phyloP scores from a whole-genome alignment of 306 rosid genomes.

The Dryas octopetala region DNA sequence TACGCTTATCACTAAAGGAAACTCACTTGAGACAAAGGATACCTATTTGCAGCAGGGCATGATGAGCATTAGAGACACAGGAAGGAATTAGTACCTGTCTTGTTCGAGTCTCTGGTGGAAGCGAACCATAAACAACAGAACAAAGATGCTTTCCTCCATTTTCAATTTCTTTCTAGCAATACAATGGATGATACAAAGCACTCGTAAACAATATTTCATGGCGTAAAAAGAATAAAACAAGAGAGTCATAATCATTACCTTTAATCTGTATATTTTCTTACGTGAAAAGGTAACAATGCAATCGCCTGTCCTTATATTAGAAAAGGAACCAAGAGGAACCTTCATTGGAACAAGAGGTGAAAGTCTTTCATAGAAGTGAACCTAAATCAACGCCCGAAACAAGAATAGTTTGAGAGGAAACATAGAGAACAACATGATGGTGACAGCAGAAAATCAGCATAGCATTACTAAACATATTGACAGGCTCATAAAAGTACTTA shows the following conservation, averaged over 20 bases:
- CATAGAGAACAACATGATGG: constrained; percentile 21
- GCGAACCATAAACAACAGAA: constrained; percentile 94
- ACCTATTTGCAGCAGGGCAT: constrained; percentile 12
- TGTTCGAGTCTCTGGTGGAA: constrained; percentile 97
- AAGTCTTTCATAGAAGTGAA: constrained; percentile 73
- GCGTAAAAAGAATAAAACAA: constrained; percentile 3
- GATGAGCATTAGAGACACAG: constrained; percentile 17
- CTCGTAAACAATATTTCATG: neutral
- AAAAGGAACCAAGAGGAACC: constrained; percentile 74
- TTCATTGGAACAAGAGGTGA: constrained; percentile 77
- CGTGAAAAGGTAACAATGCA: constrained; percentile 93
- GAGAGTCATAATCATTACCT: constrained; percentile 47
- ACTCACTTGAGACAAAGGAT: constrained; percentile 14
- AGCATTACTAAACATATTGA: constrained; percentile 16
- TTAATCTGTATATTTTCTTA: constrained; percentile 51
- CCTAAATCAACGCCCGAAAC: constrained; percentile 42
- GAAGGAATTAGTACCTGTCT: constrained; percentile 68
- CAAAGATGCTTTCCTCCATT: constrained; percentile 73
- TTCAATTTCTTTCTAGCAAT: constrained; percentile 68
- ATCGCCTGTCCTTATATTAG: constrained; percentile 73
- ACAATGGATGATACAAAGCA: constrained; percentile 10
- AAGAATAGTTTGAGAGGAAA: constrained; percentile 6
- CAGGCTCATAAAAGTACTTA: constrained; percentile 16
- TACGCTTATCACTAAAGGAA: constrained; percentile 3
- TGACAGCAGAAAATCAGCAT: constrained; percentile 25